Conservation (phyloP, 2,329 filamentous ascomycete genomes). For the Hypoxylon sp. region DNA sequence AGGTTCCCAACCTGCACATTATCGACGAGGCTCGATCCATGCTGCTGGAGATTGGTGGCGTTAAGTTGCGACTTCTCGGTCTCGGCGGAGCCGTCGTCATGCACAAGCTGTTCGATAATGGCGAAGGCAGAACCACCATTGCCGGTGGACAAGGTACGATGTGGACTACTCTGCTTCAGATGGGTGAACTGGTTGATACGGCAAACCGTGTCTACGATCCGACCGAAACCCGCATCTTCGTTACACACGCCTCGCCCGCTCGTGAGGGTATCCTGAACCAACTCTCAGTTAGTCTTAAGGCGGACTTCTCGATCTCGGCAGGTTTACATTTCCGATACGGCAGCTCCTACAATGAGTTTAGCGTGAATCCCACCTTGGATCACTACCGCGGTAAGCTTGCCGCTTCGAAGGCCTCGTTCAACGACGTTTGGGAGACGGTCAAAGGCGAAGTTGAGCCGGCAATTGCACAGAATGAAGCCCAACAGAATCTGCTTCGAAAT, state of each 20-base stretch:
- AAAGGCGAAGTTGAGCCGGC: constrained; percentile 96
- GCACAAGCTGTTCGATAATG: constrained; percentile 99
- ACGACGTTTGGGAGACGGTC: constrained; percentile 99
- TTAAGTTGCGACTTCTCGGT: constrained; percentile 94
- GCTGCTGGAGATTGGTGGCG: constrained; percentile 92
- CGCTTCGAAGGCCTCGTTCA: constrained; percentile 97
- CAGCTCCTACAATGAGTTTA: constrained; percentile 99
- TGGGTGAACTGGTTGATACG: constrained; percentile 98
- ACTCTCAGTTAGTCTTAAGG: constrained; percentile 95
- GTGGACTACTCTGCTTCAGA: constrained; percentile 98
- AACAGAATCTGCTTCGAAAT: constrained; percentile 92
- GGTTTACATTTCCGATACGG: constrained; percentile 98
- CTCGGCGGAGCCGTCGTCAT: constrained; percentile 97
- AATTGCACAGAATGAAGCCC: constrained; percentile 92
- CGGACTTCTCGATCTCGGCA: constrained; percentile 97
- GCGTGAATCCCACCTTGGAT: constrained; percentile 96
- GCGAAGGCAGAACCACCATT: constrained; percentile 97
- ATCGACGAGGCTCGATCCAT: constrained; percentile 98
- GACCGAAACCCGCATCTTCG: constrained; percentile 95
- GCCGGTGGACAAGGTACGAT: constrained; percentile 98
- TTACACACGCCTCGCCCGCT: constrained; percentile 96
- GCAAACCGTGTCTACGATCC: constrained; percentile 98
- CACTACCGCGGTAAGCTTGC: constrained; percentile 99
- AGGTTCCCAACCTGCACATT: constrained; percentile 96
- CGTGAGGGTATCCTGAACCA: constrained; percentile 98